These are phyloP conservation scores for Lobosporangium transversale DNA, from an alignment of 192 early-diverging fungal species.

Conservation along the genomic window DNA sequence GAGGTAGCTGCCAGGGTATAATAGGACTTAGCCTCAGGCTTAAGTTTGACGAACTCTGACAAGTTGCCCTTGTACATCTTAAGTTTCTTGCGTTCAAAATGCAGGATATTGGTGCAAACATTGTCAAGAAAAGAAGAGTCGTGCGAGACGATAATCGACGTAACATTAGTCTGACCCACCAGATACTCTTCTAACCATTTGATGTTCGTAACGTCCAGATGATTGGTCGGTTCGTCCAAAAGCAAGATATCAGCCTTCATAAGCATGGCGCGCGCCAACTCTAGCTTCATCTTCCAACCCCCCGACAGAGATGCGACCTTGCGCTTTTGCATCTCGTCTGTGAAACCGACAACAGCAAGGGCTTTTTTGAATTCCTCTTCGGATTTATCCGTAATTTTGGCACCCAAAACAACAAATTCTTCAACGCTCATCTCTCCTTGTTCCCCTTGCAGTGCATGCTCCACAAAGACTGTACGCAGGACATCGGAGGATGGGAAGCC, in stretches of 20 bases:
- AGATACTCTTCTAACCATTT: slow-evolving; percentile 84
- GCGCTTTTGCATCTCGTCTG: slow-evolving; percentile 62
- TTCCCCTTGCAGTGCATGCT: slow-evolving; percentile 74
- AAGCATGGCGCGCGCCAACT: slow-evolving; percentile 83
- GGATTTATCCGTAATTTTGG: slow-evolving; percentile 58
- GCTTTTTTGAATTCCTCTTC: slow-evolving; percentile 50
- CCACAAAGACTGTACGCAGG: slow-evolving; percentile 79
- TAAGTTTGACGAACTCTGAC: slow-evolving; percentile 76
- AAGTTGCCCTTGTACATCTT: slow-evolving; percentile 84
- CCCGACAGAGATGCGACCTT: slow-evolving; percentile 76
- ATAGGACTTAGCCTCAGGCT: slow-evolving; percentile 80
- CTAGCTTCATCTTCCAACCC: slow-evolving; percentile 92
- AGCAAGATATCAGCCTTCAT: slow-evolving; percentile 89
- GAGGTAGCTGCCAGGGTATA: slow-evolving; percentile 77
- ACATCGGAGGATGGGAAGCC: slow-evolving; percentile 80
- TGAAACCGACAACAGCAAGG: slow-evolving; percentile 74
- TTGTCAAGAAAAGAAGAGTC: slow-evolving; percentile 84
- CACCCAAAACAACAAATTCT: slow-evolving; percentile 69
- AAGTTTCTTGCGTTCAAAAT: slow-evolving; percentile 81
- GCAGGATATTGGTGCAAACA: slow-evolving; percentile 83
- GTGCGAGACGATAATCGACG: slow-evolving; percentile 82
- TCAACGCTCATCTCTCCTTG: slow-evolving; percentile 69
- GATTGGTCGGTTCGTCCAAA: slow-evolving; percentile 94
- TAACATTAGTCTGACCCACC: slow-evolving; percentile 69
- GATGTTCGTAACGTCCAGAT: slow-evolving; percentile 82